Evolutionary conservation across 331 rosid genomes (phyloP), one percentile per base, ranked within the genome.

Genomic region (Arachis monticola): DNA sequence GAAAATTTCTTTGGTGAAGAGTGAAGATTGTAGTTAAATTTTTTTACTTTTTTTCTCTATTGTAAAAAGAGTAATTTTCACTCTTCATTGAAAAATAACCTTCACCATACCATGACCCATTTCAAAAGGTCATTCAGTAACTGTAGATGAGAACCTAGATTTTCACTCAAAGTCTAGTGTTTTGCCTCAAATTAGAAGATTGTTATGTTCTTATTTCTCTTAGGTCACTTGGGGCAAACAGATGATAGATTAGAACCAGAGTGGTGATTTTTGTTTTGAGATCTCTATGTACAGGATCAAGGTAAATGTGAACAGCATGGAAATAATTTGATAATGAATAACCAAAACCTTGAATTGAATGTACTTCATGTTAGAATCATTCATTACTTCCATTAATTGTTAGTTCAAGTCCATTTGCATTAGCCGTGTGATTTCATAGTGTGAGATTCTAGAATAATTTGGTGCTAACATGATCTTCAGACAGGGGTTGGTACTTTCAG

Each of bases 401-500:
- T 17, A 17, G 22, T 17, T 17, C 22, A 17, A 17, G 22, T 17
- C 22, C 22, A 17, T 17, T 17, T 17, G 22, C 22, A 17, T 17
- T 35, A 35, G 40, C 35, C 8, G 68, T 42, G 7, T 2, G 46
- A 51, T 13, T 73, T 50, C 64, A 17, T 13, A 22, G 58, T 35
- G 40, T 35, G 40, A 35, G 4, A 35, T 3, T 46, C 8, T 40
- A 27, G 31, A 32, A 65, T 38, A 32, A 65, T 38, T 44, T 50
- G 13, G 10, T 83, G 44, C 86, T 87, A 84, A 90, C 82, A 8
- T 72, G 82, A 10, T 77, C 59, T 56, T 75, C 71, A 60, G 73
- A 82, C 97, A 90, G 99, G 92, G 97, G 97, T 68, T 87, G 92
- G 79, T 90, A 87, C 83, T 92, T 94, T 85, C 97, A 86, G 82